These are phyloP conservation scores for Yamadazyma siamensis DNA, from an alignment of 1,139 yeast species.

Conservation along the genomic window DNA sequence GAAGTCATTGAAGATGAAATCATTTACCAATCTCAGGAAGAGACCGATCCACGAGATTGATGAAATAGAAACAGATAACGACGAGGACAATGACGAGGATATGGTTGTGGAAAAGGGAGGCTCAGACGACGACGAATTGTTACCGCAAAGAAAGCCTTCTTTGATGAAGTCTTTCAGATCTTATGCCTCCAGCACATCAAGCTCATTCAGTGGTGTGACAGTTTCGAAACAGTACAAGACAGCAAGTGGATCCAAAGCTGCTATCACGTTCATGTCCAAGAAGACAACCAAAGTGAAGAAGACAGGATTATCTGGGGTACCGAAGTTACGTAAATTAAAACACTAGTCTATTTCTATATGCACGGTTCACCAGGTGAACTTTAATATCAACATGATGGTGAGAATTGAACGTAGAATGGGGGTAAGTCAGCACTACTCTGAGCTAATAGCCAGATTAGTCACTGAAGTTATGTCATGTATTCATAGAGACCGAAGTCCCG, in stretches of 20 bases:
- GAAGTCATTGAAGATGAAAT: slow-evolving; percentile 43
- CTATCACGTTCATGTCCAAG: slow-evolving; percentile 53
- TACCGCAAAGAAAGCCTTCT: slow-evolving; percentile 45
- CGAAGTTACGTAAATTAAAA: slow-evolving; percentile 7
- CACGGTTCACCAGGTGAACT: no score
- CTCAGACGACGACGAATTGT: slow-evolving; percentile 28
- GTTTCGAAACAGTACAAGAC: slow-evolving; percentile 53
- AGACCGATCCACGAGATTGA: slow-evolving; percentile 14
- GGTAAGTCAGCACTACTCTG: no score
- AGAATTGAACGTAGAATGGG: no score
- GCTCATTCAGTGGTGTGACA: slow-evolving; percentile 54
- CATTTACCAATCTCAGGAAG: slow-evolving; percentile 27
- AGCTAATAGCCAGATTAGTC: slow-evolving; percentile 5
- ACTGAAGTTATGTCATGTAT: no score
- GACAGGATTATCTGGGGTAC: slow-evolving; percentile 4
- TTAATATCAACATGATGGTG: no score
- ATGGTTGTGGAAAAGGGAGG: slow-evolving; percentile 13
- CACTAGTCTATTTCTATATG: slow-evolving; percentile 4
- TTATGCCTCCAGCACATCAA: slow-evolving; percentile 25
- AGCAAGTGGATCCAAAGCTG: slow-evolving; percentile 57
- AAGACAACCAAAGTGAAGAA: slow-evolving; percentile 34
- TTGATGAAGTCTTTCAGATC: slow-evolving; percentile 46
- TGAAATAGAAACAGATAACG: slow-evolving; percentile 18
- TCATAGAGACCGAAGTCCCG: no score
- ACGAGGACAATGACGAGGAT: slow-evolving; percentile 13